A percentile compares a stretch with the other conserved stretches of the same genome.
phyloP scores from a whole-genome alignment of 1,284 basidiomycete species.

The Ganoderma sp. region DNA sequence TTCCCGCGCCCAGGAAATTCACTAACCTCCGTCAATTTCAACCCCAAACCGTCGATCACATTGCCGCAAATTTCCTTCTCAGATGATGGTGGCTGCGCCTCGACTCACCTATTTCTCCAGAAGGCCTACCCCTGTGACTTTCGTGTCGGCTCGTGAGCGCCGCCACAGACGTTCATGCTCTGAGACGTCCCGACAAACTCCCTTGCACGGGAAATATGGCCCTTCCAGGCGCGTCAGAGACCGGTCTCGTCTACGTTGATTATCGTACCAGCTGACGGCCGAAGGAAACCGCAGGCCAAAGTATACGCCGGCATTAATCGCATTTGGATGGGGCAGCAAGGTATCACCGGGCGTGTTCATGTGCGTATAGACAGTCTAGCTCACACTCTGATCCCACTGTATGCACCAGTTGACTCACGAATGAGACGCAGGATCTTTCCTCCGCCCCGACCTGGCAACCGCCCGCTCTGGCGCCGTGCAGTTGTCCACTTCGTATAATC shows the following conservation, averaged over 20 bases:
- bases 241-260: constrained; percentile 11
- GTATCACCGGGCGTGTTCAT: neutral
- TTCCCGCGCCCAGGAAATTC: neutral
- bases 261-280: neutral
- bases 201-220: constrained; percentile 4
- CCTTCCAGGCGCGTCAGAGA: constrained; percentile 16
- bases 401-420: neutral
- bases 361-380: neutral
- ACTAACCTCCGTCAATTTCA: neutral
- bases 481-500: too few species aligned
- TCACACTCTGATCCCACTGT: neutral
- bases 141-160: neutral
- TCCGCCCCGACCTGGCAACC: too few species aligned
- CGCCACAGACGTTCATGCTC: neutral
- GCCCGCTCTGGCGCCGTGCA: too few species aligned
- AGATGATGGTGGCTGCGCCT: neutral
- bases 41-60: neutral
- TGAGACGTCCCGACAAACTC: neutral
- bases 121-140: neutral
- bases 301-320: neutral
- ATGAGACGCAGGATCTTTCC: too few species aligned
- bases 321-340: neutral
- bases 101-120: neutral
- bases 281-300: neutral
- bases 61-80: neutral